A percentile compares a stretch with the other conserved stretches of the same genome.
Conservation (phyloP, 805 yeast species). For the Teunomyces aglyptinius region DNA sequence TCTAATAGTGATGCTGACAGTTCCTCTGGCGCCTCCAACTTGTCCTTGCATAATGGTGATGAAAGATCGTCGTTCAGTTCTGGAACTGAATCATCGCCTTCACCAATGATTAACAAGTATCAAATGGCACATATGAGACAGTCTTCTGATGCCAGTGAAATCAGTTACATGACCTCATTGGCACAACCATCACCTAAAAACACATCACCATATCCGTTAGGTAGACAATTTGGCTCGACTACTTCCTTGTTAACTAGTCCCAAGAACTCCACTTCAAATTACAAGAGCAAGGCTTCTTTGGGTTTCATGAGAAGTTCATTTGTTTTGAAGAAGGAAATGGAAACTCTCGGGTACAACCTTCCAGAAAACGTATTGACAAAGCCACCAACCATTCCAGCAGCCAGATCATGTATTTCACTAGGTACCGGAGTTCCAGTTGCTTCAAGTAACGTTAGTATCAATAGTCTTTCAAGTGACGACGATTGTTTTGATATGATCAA, state of each 20-base stretch:
- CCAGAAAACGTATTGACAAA: constrained; percentile 29
- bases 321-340: constrained; percentile 42
- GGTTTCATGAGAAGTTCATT: constrained; percentile 46
- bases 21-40: constrained; percentile 31
- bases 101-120: constrained; percentile 16
- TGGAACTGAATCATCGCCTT: constrained; percentile 23
- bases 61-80: constrained; percentile 36
- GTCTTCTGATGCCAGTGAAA: constrained; percentile 13
- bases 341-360: constrained; percentile 27
- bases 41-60: constrained; percentile 40
- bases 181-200: constrained; percentile 6
- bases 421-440: background rate
- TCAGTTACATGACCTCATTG: constrained; percentile 19
- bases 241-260: constrained; percentile 13
- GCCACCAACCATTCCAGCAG: constrained; percentile 21
- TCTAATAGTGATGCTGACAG: constrained; percentile 18
- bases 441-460: constrained; percentile 7
- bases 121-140: constrained; percentile 12
- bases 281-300: constrained; percentile 29
- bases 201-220: constrained; percentile 11
- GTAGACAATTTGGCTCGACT: constrained; percentile 8
- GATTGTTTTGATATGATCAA: constrained; percentile 25
- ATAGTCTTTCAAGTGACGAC: constrained; percentile 13
- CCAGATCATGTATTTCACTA: constrained; percentile 7
- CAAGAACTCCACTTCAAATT: background rate